These are phyloP conservation scores for Ceratocystis albifundus DNA, from an alignment of 2,329 filamentous ascomycete genomes.

Conservation along the genomic window DNA sequence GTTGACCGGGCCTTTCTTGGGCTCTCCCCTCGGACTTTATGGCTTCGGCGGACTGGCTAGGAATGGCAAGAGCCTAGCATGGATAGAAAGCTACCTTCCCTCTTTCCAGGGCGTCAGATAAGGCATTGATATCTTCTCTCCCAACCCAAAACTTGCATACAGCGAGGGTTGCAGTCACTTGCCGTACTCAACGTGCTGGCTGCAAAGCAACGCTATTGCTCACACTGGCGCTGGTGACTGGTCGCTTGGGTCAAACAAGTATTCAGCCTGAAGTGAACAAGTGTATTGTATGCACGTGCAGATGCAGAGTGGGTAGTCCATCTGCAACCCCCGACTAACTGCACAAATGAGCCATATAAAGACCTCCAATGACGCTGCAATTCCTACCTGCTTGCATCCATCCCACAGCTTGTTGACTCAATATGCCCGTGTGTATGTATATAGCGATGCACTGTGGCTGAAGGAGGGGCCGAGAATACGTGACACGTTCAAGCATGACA, in stretches of 20 bases:
- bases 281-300: background rate
- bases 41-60: background rate
- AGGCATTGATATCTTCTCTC: background rate
- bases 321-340: background rate
- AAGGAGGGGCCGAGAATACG: background rate
- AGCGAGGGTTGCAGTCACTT: background rate
- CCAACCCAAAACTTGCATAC: background rate
- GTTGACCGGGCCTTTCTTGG: too few relatives aligned
- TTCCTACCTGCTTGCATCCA: background rate
- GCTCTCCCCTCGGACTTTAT: too few relatives aligned
- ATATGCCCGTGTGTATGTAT: background rate
- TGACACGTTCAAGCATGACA: constrained; percentile 1
- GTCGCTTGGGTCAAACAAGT: background rate
- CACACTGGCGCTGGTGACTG: background rate
- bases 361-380: background rate
- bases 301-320: constrained; percentile 1
- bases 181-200: background rate
- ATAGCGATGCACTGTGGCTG: background rate
- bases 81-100: background rate
- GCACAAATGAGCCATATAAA: background rate
- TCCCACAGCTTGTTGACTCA: background rate
- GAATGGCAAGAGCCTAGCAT: background rate
- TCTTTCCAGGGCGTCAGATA: background rate
- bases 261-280: background rate
- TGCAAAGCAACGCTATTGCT: background rate